Base-by-base conservation (phyloP, 805 yeast species). In the Lachancea nothofagi region DNA sequence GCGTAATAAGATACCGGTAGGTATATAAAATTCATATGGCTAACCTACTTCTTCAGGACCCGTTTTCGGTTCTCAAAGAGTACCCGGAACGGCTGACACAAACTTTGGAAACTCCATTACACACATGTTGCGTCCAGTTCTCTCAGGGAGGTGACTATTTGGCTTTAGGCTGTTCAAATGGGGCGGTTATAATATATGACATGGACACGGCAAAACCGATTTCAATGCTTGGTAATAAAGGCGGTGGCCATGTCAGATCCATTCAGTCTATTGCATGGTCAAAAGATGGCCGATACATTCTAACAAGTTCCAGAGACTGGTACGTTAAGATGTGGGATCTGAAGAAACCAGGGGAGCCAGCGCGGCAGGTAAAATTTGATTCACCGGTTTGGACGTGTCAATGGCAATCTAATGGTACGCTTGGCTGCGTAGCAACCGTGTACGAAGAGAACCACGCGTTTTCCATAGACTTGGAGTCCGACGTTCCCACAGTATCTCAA, bases 31-130 rank as follows among this genome's bases (percentile, higher is more conserved):
- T 8, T 14, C 6, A 12, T 19, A 50, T 44, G 48, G 57, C 61
- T 51, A 89, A 89, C 59, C 67, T 88, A 24, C 71, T 93, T 7
- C 70, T 90, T 18, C 75, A 85, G 47, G 97, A 89, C 61, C 97
- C 97, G 3, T 86, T 87, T 59, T 78, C 90, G 2, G 88, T 90
- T 17, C 81, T 95, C 15, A 87, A 86, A 54, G 97, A 89, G 55
- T 89, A 75, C 52, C 97, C 97, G 0, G 96, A 89, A 45, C 73
- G 81, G 1, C 72, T 86, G n/a, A 74, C 83, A 2, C 78, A 78
- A 44, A 78, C 89, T 0, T 63, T 87, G 9, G 57, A 52, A 31
- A 75, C 74, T 9, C 77, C 77, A 40, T 81, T 87, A 1, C 77
- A 74, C 31, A 71, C 85, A 0, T 82, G 86, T 7, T 76, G 76